Evolutionary conservation across 345 rosid species (phyloP).

Genomic region (Triadica sebifera): DNA sequence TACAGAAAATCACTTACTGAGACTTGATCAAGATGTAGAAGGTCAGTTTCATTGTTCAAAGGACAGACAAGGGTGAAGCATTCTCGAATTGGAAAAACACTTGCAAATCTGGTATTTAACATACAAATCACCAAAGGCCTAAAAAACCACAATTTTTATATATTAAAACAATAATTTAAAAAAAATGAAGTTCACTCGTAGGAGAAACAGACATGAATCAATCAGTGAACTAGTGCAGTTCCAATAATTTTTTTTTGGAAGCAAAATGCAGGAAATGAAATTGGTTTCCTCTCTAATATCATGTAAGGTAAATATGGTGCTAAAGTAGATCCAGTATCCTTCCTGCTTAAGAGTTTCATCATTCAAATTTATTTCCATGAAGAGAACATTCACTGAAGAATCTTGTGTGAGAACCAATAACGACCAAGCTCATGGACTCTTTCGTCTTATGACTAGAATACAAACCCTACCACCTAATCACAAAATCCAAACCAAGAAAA

Average conservation of each 20-base stretch:
- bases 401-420: not conserved
- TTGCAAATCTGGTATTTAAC: conserved; percentile 57
- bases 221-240: not conserved
- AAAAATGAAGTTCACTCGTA: conserved; percentile 22
- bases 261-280: not conserved
- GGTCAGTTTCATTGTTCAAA: conserved; percentile 81
- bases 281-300: not conserved
- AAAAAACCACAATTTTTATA: not conserved
- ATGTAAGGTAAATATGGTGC: not conserved
- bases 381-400: not conserved
- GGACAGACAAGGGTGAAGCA: conserved; percentile 93
- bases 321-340: not conserved
- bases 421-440: not conserved
- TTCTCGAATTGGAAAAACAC: conserved; percentile 85
- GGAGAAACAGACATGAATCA: conserved; percentile 8
- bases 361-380: not conserved
- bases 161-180: too few relatives aligned
- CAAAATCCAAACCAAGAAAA: not conserved
- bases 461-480: not conserved
- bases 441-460: not conserved
- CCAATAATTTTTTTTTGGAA: not conserved
- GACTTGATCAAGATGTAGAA: conserved; percentile 64
- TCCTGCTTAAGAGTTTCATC: not conserved
- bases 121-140: not conserved
- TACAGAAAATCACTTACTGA: conserved; percentile 17